These are phyloP conservation scores for Lotmaria passim DNA, from an alignment of 208 protist genomes.

Conservation along the genomic window DNA sequence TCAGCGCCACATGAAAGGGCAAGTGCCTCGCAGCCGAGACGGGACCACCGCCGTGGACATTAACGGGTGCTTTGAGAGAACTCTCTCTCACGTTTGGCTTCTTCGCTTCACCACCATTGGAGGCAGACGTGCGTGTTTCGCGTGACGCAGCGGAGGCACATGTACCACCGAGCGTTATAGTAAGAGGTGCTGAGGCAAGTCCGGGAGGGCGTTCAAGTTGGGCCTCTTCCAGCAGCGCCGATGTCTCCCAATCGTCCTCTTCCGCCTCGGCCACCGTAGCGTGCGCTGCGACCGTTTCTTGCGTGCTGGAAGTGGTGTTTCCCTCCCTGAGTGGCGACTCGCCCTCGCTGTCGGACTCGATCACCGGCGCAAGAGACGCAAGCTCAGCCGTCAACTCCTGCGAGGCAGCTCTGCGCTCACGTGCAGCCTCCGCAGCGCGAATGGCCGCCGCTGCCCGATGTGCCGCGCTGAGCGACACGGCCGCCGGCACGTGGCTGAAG, in stretches of 20 bases:
- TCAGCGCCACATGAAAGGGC: not conserved
- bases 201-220: not conserved
- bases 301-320: not conserved
- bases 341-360: constrained; percentile 9
- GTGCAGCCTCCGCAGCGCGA: not conserved
- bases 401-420: not conserved
- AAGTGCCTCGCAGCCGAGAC: not conserved
- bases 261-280: not conserved
- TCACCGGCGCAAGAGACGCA: not conserved
- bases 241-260: constrained; percentile 32
- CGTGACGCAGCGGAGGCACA: no score
- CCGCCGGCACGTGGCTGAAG: constrained; percentile 28
- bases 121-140: no score
- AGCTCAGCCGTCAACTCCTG: not conserved
- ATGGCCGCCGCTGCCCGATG: constrained; percentile 15
- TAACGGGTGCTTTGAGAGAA: no score
- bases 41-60: not conserved
- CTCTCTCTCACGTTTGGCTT: no score
- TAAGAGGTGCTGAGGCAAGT: not conserved
- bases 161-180: not conserved
- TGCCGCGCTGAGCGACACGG: constrained; percentile 14
- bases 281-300: no score
- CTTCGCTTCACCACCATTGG: no score
- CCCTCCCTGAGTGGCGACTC: not conserved
- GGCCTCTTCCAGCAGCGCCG: constrained; percentile 29